Evolutionary conservation across 1,284 basidiomycete genomes (phyloP).

Genomic region (Leccinum fallax): DNA sequence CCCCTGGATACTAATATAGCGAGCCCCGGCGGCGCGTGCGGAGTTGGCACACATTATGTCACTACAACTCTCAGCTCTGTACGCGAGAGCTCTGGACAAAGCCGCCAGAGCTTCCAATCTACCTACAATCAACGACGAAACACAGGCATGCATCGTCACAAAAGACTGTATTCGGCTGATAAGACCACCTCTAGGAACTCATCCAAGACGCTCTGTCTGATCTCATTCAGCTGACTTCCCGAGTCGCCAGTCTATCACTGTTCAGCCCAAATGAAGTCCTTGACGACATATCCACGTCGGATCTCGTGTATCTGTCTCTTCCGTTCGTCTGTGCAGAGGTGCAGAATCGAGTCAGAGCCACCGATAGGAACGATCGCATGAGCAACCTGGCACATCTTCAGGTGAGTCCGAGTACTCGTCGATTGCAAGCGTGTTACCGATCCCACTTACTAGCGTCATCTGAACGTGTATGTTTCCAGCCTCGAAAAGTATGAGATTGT

Average conservation of each 20-base stretch:
- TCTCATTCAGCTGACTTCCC: slow-evolving; percentile 50
- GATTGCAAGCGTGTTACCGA: slow-evolving; percentile 24
- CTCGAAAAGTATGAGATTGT: slow-evolving; percentile 75
- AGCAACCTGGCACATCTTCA: slow-evolving; percentile 56
- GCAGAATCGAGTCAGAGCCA: slow-evolving; percentile 64
- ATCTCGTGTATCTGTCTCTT: slow-evolving; percentile 81
- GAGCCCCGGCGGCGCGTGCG: neutral
- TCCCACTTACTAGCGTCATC: slow-evolving; percentile 49
- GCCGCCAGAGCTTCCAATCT: slow-evolving; percentile 48
- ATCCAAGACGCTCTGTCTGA: slow-evolving; percentile 56
- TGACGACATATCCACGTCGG: slow-evolving; percentile 82
- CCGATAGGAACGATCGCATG: slow-evolving; percentile 61
- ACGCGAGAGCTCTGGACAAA: slow-evolving; percentile 44
- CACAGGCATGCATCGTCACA: slow-evolving; percentile 44
- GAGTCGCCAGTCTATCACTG: slow-evolving; percentile 63
- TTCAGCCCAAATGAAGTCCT: slow-evolving; percentile 87
- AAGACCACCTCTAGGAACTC: slow-evolving; percentile 49
- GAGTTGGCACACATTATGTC: slow-evolving; percentile 29
- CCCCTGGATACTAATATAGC: slow-evolving; percentile 18
- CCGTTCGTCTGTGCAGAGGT: slow-evolving; percentile 76
- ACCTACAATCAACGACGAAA: slow-evolving; percentile 50
- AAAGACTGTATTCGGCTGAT: slow-evolving; percentile 14
- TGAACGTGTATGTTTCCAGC: slow-evolving; percentile 56
- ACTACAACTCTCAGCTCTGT: slow-evolving; percentile 46
- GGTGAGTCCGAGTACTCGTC: slow-evolving; percentile 46